Conservation (phyloP, 1,284 basidiomycete species). For the Puccinia sorghi region DNA sequence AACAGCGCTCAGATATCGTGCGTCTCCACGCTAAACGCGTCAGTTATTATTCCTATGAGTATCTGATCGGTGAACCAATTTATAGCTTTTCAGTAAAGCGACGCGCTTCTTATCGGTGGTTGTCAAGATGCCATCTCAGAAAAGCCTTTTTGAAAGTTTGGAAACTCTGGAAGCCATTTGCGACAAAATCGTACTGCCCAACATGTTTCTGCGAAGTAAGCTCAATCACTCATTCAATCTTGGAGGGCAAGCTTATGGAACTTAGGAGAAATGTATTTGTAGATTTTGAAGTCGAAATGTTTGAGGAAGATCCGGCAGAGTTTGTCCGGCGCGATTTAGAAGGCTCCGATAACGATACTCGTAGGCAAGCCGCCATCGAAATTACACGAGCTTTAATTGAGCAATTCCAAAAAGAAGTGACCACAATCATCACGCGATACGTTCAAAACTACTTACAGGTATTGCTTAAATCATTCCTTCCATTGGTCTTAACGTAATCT, state of each 20-base stretch:
- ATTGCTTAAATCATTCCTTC: not conserved
- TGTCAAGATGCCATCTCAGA: constrained; percentile 63
- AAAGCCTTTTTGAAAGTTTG: constrained; percentile 65
- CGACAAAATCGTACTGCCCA: constrained; percentile 88
- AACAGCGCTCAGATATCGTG: constrained; percentile 77
- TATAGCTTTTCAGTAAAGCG: constrained; percentile 82
- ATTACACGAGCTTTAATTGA: constrained; percentile 86
- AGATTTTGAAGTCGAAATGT: constrained; percentile 89
- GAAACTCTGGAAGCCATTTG: constrained; percentile 81
- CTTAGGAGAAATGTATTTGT: not conserved
- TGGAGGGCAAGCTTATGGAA: not conserved
- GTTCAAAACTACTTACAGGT: constrained; percentile 71
- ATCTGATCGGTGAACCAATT: constrained; percentile 4
- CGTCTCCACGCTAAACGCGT: constrained; percentile 54
- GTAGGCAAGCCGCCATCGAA: constrained; percentile 87
- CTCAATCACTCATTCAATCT: not conserved
- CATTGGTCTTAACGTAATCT: not conserved
- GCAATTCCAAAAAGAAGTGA: constrained; percentile 75
- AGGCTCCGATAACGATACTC: constrained; percentile 68
- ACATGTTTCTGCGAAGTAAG: constrained; percentile 71
- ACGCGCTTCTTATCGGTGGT: constrained; percentile 89
- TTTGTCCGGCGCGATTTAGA: constrained; percentile 88
- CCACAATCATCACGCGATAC: constrained; percentile 79
- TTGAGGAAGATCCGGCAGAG: constrained; percentile 95
- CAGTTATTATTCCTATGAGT: not conserved